Percentiles rank a stretch among this genome's conserved stretches.
phyloP scores from a whole-genome alignment of 2,329 filamentous ascomycete genomes.

The Biscogniauxia sp. region DNA sequence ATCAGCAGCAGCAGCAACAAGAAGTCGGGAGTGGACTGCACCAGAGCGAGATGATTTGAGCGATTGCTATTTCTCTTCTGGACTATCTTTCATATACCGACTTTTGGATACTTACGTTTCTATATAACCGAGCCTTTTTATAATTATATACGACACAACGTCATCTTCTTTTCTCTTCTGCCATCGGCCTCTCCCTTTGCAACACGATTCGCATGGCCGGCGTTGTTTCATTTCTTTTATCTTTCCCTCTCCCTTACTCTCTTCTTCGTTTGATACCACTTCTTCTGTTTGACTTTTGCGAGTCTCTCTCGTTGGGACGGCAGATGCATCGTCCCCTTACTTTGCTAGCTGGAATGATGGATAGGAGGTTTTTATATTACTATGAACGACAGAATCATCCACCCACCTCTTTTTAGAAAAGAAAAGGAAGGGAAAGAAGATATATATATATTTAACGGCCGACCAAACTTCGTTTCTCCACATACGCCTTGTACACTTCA shows the following conservation, averaged over 20 bases:
- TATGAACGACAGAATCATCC: too few species aligned
- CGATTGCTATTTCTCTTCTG: background rate
- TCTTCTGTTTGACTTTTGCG: constrained; percentile 10
- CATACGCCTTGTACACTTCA: constrained; percentile 26
- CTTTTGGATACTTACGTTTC: constrained; percentile 6
- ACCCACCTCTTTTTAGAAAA: background rate
- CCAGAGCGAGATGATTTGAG: constrained; percentile 55
- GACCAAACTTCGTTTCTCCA: constrained; percentile 7
- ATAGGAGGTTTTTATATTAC: too few species aligned
- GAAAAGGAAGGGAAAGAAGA: background rate
- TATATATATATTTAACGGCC: background rate
- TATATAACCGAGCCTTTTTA: background rate
- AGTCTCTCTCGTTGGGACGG: too few species aligned
- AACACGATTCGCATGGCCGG: constrained; percentile 37
- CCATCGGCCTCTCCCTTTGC: too few species aligned
- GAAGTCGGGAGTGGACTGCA: constrained; percentile 51
- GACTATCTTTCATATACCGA: background rate
- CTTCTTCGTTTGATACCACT: constrained; percentile 26
- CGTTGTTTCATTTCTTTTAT: constrained; percentile 21
- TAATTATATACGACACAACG: constrained; percentile 23
- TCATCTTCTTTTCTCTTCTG: constrained; percentile 1
- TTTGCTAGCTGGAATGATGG: too few species aligned
- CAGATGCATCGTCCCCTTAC: too few species aligned
- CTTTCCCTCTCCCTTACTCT: constrained; percentile 8
- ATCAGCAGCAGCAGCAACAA: constrained; percentile 33